Evolutionary conservation across 2,329 filamentous ascomycete genomes (phyloP), one percentile per base, ranked within the genome.

Genomic region (Trichophyton verrucosum): DNA sequence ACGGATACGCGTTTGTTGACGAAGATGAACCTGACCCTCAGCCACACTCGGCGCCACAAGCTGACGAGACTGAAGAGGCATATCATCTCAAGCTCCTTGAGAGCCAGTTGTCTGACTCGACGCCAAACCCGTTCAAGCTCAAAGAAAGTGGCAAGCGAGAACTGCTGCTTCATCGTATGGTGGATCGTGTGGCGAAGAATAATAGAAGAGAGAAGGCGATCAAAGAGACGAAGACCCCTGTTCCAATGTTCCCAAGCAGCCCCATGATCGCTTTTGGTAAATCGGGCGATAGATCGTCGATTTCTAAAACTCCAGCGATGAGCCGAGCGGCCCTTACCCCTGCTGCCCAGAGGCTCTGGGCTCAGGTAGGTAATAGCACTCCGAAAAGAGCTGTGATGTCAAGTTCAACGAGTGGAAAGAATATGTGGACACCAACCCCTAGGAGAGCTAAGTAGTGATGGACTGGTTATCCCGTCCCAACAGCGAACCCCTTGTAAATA

Each of bases 1-100:
- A 95, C 64, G 94, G 94, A 1, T 99, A 96, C 72, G 83, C 90
- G 0, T 97, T 96, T 73, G 91, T 99, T 40, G 91, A 96, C 66
- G 90, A 95, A 61, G 88, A 78, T 59, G 78, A 79, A 58, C 66
- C 73, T 7, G 76, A 79, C 57, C 66, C 73, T 7, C 76, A 77
- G 15, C 66, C 69, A 1, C 68, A 72, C 6, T 63, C 65, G 17
- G 47, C 69, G n/a, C 64, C 70, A 53, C 74, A 77, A n/a, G 64
- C 76, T 64, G 67, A 65, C 65, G 79, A 87, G 68, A 75, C 85
- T 60, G 75, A 88, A 6, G 74, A 75, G 46, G 66, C 64, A 38
- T 71, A 71, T 61, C 66, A 70, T 61, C 65, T 71, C 59, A 59
- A 70, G 36, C 33, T 72, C 11, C 65, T 67, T 24, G 63, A 68